Conservation (phyloP, 176 grass and related monocot species). For the Aegilops bicornis region DNA sequence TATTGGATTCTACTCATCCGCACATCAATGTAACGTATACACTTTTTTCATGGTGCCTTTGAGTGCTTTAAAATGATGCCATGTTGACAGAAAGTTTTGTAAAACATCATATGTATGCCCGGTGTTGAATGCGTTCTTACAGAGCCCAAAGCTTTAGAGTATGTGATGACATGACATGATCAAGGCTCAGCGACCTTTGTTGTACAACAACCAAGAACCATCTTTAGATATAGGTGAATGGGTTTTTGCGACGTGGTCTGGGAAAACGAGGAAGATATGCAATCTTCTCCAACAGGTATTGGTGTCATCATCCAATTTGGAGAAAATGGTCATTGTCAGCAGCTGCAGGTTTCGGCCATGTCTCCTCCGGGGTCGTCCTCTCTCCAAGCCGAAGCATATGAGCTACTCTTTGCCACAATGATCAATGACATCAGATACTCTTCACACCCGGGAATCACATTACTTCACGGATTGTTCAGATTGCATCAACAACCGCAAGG, state of each 20-base stretch:
- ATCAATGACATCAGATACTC: not conserved
- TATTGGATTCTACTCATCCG: not conserved
- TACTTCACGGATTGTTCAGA: no score
- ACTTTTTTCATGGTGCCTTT: no score
- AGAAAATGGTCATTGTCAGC: not conserved
- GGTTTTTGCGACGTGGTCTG: not conserved
- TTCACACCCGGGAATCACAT: not conserved
- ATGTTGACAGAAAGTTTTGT: not conserved
- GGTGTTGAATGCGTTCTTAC: not conserved
- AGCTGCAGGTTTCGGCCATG: not conserved
- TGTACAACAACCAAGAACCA: not conserved
- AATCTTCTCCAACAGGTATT: not conserved
- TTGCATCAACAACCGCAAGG: no score
- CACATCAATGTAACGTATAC: no score
- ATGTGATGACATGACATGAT: not conserved
- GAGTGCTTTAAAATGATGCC: no score
- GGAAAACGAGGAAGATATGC: not conserved
- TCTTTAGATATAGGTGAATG: not conserved
- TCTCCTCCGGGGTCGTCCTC: not conserved
- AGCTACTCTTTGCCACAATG: not conserved
- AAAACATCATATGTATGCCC: not conserved
- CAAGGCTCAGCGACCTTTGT: no score
- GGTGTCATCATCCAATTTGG: not conserved
- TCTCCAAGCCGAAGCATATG: not conserved
- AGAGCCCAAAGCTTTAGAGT: not conserved